Percentiles rank a stretch among this genome's conserved stretches.
Evolutionary conservation across 2,329 filamentous ascomycete genomes (phyloP).

Genomic region (Anthostomella pinea): DNA sequence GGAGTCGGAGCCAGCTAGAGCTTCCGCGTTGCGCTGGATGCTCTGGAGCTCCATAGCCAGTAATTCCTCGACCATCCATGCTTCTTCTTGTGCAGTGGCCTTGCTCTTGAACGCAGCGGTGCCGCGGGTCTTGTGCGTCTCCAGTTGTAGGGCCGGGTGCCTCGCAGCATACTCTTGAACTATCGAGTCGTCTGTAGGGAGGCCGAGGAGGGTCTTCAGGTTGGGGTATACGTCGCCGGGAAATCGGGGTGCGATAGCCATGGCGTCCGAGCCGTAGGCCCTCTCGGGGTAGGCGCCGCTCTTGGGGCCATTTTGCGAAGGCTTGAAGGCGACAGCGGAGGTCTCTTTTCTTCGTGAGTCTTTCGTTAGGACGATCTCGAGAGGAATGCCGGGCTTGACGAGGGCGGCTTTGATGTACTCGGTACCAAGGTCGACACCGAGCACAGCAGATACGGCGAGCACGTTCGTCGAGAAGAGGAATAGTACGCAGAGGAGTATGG

Average conservation of each 20-base stretch:
- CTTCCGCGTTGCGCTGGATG: slow-evolving; percentile 84
- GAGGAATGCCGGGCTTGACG: slow-evolving; percentile 93
- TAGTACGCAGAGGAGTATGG: slow-evolving; percentile 36
- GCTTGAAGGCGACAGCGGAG: slow-evolving; percentile 91
- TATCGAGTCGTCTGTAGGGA: slow-evolving; percentile 58
- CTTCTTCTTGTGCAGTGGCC: slow-evolving; percentile 56
- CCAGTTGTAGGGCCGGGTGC: slow-evolving; percentile 75
- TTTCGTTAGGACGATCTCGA: slow-evolving; percentile 97
- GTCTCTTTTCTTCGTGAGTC: slow-evolving; percentile 96
- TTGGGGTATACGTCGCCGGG: slow-evolving; percentile 94
- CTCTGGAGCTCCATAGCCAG: slow-evolving; percentile 95
- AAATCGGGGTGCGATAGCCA: slow-evolving; percentile 82
- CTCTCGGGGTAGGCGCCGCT: slow-evolving; percentile 77
- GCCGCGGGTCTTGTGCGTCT: slow-evolving; percentile 55
- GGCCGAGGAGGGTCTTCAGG: slow-evolving; percentile 84
- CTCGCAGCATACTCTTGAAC: slow-evolving; percentile 69
- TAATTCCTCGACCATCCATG: slow-evolving; percentile 84
- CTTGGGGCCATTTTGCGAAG: slow-evolving; percentile 62
- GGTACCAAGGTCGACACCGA: slow-evolving; percentile 92
- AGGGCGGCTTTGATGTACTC: slow-evolving; percentile 96
- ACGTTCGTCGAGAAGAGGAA: slow-evolving; percentile 47
- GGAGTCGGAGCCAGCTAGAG: slow-evolving; percentile 71
- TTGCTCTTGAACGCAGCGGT: slow-evolving; percentile 82
- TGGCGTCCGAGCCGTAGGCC: slow-evolving; percentile 86
- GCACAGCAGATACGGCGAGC: slow-evolving; percentile 65